phyloP scores from a whole-genome alignment of 2,329 filamentous ascomycete genomes.

The Scytalidium sp. region DNA sequence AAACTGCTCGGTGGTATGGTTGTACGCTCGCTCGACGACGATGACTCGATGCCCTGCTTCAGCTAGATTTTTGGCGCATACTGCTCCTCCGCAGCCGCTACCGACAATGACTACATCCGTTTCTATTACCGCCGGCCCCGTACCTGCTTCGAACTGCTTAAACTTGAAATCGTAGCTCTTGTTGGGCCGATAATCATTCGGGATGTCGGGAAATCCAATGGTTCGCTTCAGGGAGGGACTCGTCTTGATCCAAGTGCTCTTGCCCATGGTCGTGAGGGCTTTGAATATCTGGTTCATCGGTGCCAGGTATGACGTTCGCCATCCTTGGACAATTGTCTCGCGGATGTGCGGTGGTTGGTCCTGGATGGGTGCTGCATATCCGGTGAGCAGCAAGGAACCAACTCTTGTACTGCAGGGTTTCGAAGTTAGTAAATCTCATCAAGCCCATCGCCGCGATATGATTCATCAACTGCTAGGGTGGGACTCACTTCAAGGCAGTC shows the following conservation, averaged over 20 bases:
- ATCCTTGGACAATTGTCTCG: constrained; percentile 59
- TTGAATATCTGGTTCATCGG: constrained; percentile 54
- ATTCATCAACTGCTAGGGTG: too few relatives aligned
- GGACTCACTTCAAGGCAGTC: constrained; percentile 25
- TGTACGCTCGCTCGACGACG: constrained; percentile 79
- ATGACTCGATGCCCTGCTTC: constrained; percentile 73
- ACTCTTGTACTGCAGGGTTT: constrained; percentile 48
- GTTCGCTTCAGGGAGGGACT: constrained; percentile 53
- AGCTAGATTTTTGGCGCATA: constrained; percentile 76
- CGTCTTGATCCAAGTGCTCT: constrained; percentile 40
- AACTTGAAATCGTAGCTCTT: constrained; percentile 30
- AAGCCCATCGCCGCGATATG: too few relatives aligned
- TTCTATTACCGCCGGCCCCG: constrained; percentile 56
- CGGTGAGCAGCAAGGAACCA: constrained; percentile 64
- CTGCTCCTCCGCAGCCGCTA: constrained; percentile 81
- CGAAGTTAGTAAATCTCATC: constrained; percentile 10
- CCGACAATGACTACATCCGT: constrained; percentile 85
- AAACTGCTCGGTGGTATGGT: constrained; percentile 68
- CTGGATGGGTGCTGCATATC: constrained; percentile 60
- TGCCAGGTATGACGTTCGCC: constrained; percentile 56
- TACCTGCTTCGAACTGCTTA: constrained; percentile 19
- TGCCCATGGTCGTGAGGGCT: constrained; percentile 50
- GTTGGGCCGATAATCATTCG: constrained; percentile 34
- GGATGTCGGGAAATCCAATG: constrained; percentile 55
- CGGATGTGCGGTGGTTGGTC: constrained; percentile 58